A percentile compares a stretch with the other conserved stretches of the same genome.
Evolutionary conservation across 148 eudicot species (phyloP).

Genomic region (Cornus kousa): DNA sequence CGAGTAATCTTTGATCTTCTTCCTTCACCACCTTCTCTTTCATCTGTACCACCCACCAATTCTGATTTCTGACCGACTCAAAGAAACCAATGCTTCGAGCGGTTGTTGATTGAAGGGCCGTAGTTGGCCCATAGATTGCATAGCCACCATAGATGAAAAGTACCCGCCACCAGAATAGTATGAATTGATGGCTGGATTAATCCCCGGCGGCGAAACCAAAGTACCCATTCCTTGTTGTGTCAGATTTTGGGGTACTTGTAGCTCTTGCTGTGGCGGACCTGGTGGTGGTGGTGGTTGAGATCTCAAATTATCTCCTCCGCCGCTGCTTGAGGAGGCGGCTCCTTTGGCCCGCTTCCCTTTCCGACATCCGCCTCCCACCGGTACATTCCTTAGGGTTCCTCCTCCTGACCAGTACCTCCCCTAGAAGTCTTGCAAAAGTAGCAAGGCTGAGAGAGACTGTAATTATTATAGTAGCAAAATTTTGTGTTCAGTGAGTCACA

Average conservation of each 20-base stretch:
- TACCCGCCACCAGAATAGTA: slow-evolving; percentile 30
- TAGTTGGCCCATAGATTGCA: slow-evolving; percentile 22
- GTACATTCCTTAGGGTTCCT: slow-evolving; percentile 46
- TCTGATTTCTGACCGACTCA: too few species aligned
- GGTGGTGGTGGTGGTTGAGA: slow-evolving; percentile 1
- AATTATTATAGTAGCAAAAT: slow-evolving; percentile 49
- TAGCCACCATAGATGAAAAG: slow-evolving; percentile 28
- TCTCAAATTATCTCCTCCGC: not conserved
- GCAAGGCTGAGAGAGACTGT: slow-evolving; percentile 43
- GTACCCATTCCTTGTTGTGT: not conserved
- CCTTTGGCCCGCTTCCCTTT: slow-evolving; percentile 35
- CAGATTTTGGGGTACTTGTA: not conserved
- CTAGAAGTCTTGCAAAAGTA: slow-evolving; percentile 45
- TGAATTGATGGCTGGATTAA: not conserved
- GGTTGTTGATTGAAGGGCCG: not conserved
- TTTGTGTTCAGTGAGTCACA: slow-evolving; percentile 48
- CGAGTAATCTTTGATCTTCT: too few species aligned
- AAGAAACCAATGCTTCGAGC: not conserved
- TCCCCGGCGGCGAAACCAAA: not conserved
- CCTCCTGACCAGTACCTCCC: slow-evolving; percentile 52
- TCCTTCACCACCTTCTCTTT: too few species aligned
- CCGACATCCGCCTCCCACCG: slow-evolving; percentile 48
- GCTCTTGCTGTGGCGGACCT: not conserved
- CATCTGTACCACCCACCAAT: too few species aligned
- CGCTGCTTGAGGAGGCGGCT: not conserved